phyloP scores from a whole-genome alignment of 139 green algal genomes.

The Coelastrella sp. region DNA sequence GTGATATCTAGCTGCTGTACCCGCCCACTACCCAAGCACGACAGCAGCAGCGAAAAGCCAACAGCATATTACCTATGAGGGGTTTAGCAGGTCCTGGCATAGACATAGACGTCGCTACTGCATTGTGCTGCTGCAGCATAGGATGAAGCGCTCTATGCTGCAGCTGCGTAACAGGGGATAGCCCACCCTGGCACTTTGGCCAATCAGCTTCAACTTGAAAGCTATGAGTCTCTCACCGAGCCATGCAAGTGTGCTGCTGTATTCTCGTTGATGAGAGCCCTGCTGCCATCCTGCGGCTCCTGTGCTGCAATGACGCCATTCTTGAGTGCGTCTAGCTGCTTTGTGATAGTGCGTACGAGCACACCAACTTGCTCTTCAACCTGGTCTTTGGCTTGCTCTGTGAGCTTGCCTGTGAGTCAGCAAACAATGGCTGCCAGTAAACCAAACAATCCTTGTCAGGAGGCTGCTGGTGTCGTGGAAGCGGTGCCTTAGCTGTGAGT shows the following conservation, averaged over 20 bases:
- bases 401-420: constrained; percentile 49
- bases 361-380: constrained; percentile 71
- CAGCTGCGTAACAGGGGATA: neutral
- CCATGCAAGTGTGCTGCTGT: constrained; percentile 83
- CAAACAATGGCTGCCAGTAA: no score
- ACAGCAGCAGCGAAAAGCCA: neutral
- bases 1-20: no score
- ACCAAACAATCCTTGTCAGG: no score
- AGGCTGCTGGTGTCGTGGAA: neutral
- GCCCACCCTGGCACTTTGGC: neutral
- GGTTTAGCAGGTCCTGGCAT: no score
- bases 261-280: constrained; percentile 60
- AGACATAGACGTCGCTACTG: no score
- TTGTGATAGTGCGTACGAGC: constrained; percentile 56
- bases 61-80: neutral
- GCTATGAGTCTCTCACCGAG: constrained; percentile 59
- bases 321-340: constrained; percentile 70
- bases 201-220: neutral
- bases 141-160: neutral
- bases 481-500: no score
- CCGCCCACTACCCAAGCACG: no score
- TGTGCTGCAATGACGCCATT: constrained; percentile 38
- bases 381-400: constrained; percentile 61
- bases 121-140: no score
- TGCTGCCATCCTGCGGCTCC: neutral